Conservation (phyloP, 2,329 filamentous ascomycete genomes). For the Penicillium sp. region DNA sequence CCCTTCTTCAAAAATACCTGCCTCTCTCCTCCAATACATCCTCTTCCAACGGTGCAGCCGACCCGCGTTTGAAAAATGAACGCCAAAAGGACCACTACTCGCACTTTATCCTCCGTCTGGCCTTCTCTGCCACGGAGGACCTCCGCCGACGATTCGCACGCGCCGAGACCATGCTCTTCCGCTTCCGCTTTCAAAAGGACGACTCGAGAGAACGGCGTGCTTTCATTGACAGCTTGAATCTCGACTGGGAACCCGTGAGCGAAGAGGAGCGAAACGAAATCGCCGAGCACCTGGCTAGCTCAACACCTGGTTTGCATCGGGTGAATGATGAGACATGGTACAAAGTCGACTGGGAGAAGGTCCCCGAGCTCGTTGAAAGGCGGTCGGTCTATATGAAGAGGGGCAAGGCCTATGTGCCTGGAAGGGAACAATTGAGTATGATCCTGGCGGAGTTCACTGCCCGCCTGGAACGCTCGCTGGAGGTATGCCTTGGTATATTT, state of each 20-base stretch:
- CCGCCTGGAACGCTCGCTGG: slow-evolving; percentile 73
- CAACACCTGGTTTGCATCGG: slow-evolving; percentile 47
- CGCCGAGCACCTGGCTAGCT: slow-evolving; percentile 57
- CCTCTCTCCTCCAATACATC: slow-evolving; percentile 74
- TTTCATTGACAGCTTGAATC: slow-evolving; percentile 71
- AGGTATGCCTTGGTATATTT: slow-evolving; percentile 52
- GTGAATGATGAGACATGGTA: slow-evolving; percentile 83
- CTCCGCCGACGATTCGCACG: slow-evolving; percentile 78
- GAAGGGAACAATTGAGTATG: slow-evolving; percentile 80
- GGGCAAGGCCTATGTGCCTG: slow-evolving; percentile 88
- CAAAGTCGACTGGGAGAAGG: slow-evolving; percentile 92
- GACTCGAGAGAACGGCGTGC: slow-evolving; percentile 65
- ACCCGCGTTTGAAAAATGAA: slow-evolving; percentile 60
- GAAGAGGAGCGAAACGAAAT: slow-evolving; percentile 74
- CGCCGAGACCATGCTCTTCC: slow-evolving; percentile 85
- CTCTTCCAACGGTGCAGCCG: slow-evolving; percentile 46
- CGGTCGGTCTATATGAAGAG: slow-evolving; percentile 69
- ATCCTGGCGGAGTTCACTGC: slow-evolving; percentile 80
- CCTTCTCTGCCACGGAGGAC: slow-evolving; percentile 88
- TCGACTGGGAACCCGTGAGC: slow-evolving; percentile 78
- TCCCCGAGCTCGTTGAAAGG: slow-evolving; percentile 81
- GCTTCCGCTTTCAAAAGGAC: slow-evolving; percentile 73
- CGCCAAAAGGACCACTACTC: slow-evolving; percentile 95
- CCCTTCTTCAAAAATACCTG: slow-evolving; percentile 80
- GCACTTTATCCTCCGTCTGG: slow-evolving; percentile 91